Evolutionary conservation across 192 early-diverging fungal genomes (phyloP).

Genomic region (Backusella luteola): DNA sequence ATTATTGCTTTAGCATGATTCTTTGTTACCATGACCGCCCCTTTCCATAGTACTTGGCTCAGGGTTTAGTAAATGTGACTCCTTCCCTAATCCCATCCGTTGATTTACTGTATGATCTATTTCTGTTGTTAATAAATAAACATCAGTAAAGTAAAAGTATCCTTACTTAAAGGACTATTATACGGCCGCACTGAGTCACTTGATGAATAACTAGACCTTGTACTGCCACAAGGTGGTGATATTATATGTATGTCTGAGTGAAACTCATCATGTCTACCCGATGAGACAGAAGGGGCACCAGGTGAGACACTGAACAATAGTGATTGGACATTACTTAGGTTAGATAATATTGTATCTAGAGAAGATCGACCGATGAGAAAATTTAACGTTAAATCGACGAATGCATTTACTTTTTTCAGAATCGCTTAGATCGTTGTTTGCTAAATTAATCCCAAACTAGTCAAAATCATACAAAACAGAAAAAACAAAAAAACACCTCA

Average conservation of each 20-base stretch:
- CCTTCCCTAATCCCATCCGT: constrained; percentile 10
- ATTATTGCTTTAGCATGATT: not conserved
- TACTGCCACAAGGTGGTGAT: constrained; percentile 1
- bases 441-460: not conserved
- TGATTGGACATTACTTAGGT: constrained; percentile 2
- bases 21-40: not conserved
- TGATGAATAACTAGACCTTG: constrained; percentile 8
- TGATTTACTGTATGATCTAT: constrained; percentile 1
- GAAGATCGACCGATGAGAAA: constrained; percentile 4
- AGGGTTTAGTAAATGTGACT: constrained; percentile 10
- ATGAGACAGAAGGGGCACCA: not conserved
- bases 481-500: not conserved
- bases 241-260: not conserved
- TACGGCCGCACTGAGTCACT: not conserved
- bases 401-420: constrained; percentile 4
- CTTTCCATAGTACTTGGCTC: not conserved
- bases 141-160: not conserved
- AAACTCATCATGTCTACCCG: not conserved
- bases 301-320: not conserved
- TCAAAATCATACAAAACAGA: not conserved
- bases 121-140: not conserved
- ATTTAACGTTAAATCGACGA: constrained; percentile 6
- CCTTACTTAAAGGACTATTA: not conserved
- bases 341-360: constrained; percentile 11
- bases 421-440: not conserved